These are phyloP conservation scores for Notholithocarpus densiflorus DNA, from an alignment of 306 rosid species.

Conservation along the genomic window DNA sequence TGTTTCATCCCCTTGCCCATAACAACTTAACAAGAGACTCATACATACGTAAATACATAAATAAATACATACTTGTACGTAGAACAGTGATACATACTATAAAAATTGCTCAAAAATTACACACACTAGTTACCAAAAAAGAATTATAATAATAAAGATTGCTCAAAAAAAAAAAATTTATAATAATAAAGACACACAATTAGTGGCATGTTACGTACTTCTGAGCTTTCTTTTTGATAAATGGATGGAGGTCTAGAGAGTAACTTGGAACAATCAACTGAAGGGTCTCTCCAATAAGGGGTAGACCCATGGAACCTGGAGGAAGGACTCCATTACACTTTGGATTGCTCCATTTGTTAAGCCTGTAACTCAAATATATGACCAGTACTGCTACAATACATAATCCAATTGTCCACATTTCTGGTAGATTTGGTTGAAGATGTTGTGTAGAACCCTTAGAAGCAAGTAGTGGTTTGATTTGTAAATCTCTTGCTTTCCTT, in stretches of 20 bases:
- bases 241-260: slow-evolving; percentile 40
- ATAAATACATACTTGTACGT: too few relatives aligned
- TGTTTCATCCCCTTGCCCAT: too few relatives aligned
- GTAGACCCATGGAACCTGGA: slow-evolving; percentile 26
- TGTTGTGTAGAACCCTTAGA: background rate
- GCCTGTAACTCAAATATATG: background rate
- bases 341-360: slow-evolving; percentile 30
- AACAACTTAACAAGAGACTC: too few relatives aligned
- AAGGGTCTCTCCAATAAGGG: slow-evolving; percentile 39
- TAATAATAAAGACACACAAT: background rate
- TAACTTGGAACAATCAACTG: slow-evolving; percentile 27
- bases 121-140: too few relatives aligned
- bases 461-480: too few relatives aligned
- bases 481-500: too few relatives aligned
- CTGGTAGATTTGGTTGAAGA: too few relatives aligned
- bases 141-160: too few relatives aligned
- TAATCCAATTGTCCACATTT: slow-evolving; percentile 15
- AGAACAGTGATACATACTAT: too few relatives aligned
- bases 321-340: slow-evolving; percentile 13
- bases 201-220: slow-evolving; percentile 7
- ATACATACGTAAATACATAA: too few relatives aligned
- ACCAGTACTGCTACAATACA: slow-evolving; percentile 1
- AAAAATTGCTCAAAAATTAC: too few relatives aligned
- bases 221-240: slow-evolving; percentile 32
- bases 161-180: too few relatives aligned